Evolutionary conservation across 2,329 filamentous ascomycete genomes (phyloP), one percentile per base, ranked within the genome.

Genomic region (Didymosphaeria variabile): DNA sequence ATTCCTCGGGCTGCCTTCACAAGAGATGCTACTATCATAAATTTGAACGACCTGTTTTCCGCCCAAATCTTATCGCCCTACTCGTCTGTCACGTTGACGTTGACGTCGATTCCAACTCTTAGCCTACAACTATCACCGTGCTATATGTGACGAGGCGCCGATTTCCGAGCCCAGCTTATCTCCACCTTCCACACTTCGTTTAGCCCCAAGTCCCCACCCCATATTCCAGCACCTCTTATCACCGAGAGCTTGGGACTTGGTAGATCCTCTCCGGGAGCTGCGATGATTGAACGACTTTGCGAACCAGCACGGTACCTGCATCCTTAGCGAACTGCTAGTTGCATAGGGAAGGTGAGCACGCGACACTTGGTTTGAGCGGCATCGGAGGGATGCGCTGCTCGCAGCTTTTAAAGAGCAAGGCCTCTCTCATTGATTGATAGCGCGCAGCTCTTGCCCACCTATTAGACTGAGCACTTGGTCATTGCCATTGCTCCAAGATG

Each of bases 401-500:
- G 12, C 38, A 49, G n/a, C 13, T 5, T 56, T 56, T 56, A 49
- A 49, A 17, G 36, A 21, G 38, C n/a, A 15, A 6, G 1, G 5
- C 9, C 6, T 19, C 12, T 17, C 36, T 17, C 36, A n/a, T 17
- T 3, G 13, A 17, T 29, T 2, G 38, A 8, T 10, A 8, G 15
- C 51, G 7, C 21, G 34, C 51, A 53, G 21, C 21, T 19, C 23
- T 6, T 21, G 13, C 8, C 9, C 26, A 21, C 7, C 9, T 13
- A 5, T 5, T 31, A 31, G 42, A 38, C 19, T 57, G 40, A 47
- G 29, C 2, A 36, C 8, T 29, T n/a, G 45, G 29, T 58, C 15
- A 23, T 52, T 38, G 19, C 49, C 13, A 13, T 38, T 23, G 19
- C 2, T 15, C 29, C 61, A 64, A 57, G 3, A 71, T 71, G 66